A percentile compares a stretch with the other conserved stretches of the same genome.
Conservation (phyloP, 2,329 filamentous ascomycete genomes). For the Fusarium torreyae region DNA sequence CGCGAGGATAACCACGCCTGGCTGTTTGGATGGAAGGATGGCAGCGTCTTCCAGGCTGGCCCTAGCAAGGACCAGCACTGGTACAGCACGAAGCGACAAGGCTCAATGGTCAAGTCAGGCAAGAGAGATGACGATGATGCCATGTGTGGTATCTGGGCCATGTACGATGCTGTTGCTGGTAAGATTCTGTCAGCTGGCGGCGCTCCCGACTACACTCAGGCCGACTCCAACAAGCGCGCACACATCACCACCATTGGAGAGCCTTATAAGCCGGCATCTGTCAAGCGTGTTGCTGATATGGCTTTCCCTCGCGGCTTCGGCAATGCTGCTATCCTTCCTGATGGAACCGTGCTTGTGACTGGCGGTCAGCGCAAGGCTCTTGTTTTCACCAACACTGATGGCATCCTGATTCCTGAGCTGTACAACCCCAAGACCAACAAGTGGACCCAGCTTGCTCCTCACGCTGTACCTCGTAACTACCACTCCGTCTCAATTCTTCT, state of each 20-base stretch:
- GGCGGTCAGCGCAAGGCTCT: constrained; percentile 55
- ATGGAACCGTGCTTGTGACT: constrained; percentile 61
- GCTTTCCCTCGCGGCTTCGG: constrained; percentile 58
- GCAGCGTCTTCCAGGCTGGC: constrained; percentile 68
- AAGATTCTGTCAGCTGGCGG: constrained; percentile 69
- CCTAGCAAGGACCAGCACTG: constrained; percentile 70
- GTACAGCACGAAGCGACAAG: constrained; percentile 64
- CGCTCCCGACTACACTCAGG: constrained; percentile 59
- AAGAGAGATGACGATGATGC: constrained; percentile 58
- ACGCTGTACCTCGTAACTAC: constrained; percentile 63
- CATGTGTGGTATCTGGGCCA: constrained; percentile 68
- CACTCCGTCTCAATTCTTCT: constrained; percentile 66
- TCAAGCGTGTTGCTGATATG: constrained; percentile 52
- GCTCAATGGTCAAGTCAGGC: constrained; percentile 45
- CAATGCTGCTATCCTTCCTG: constrained; percentile 62
- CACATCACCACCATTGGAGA: constrained; percentile 64
- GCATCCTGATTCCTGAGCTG: constrained; percentile 61
- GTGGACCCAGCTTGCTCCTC: constrained; percentile 57
- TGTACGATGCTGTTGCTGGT: constrained; percentile 71
- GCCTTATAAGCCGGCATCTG: constrained; percentile 29
- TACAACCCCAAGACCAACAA: constrained; percentile 60
- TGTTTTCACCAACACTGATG: constrained; percentile 62
- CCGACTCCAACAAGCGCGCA: constrained; percentile 58
- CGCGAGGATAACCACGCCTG: constrained; percentile 56
- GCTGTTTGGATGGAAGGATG: constrained; percentile 61